phyloP scores from a whole-genome alignment of 208 protist species.

The Leishmania arabica region DNA sequence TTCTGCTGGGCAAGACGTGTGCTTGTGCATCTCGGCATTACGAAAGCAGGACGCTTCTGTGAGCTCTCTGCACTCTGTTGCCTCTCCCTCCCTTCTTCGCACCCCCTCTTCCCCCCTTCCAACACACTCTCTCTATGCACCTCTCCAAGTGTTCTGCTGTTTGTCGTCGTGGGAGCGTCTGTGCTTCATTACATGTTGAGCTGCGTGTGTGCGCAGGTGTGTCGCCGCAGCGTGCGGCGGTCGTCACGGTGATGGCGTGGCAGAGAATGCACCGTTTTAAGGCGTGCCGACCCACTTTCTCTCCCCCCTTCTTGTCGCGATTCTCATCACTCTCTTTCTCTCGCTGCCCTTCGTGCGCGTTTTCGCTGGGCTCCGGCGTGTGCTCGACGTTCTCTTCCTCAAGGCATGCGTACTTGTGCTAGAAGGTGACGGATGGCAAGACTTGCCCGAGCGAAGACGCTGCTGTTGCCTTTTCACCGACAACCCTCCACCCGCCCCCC shows the following conservation, averaged over 20 bases:
- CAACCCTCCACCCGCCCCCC: neutral
- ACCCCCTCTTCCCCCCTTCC: neutral
- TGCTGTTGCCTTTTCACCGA: neutral
- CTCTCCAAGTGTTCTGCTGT: neutral
- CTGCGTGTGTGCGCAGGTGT: neutral
- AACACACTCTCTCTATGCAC: neutral
- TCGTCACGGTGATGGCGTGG: neutral
- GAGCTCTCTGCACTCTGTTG: neutral
- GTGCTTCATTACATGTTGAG: constrained; percentile 10
- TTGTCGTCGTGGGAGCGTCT: neutral
- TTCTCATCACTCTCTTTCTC: neutral
- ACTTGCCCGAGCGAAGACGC: neutral
- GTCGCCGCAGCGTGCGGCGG: neutral
- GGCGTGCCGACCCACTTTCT: neutral
- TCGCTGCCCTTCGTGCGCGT: neutral
- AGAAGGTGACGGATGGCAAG: neutral
- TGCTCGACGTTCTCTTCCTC: neutral
- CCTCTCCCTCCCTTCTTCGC: neutral
- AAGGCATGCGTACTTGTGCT: neutral
- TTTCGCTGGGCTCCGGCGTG: neutral
- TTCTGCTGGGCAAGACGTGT: neutral
- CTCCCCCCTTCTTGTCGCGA: neutral
- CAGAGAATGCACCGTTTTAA: neutral
- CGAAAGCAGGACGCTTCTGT: too few relatives aligned
- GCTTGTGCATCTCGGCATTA: neutral